Evolutionary conservation across 1,284 basidiomycete genomes (phyloP).

Genomic region (Sporisorium scitamineum): DNA sequence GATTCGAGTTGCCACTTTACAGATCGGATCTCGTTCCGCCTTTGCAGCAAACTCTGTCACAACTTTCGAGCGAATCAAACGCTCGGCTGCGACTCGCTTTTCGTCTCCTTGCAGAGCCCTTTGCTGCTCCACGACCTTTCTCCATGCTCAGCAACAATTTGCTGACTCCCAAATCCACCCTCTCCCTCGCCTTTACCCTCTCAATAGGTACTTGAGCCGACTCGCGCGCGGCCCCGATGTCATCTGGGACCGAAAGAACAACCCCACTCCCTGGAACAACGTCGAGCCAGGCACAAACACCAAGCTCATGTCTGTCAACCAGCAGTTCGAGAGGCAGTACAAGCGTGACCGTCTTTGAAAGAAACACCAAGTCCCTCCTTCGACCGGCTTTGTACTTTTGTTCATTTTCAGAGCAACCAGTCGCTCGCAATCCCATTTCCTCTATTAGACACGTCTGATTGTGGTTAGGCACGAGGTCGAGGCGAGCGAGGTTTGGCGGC

Average conservation of each 20-base stretch:
- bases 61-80: too few species aligned
- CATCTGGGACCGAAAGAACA: slow-evolving; percentile 68
- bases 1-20: not conserved
- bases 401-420: too few species aligned
- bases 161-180: too few species aligned
- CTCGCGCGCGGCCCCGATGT: slow-evolving; percentile 64
- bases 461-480: too few species aligned
- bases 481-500: too few species aligned
- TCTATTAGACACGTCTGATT: not conserved
- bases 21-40: not conserved
- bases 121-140: too few species aligned
- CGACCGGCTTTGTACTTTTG: not conserved
- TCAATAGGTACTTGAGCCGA: slow-evolving; percentile 56
- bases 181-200: not conserved
- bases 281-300: slow-evolving; percentile 63
- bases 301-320: slow-evolving; percentile 63
- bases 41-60: too few species aligned
- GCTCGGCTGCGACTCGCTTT: too few species aligned
- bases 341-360: slow-evolving; percentile 63
- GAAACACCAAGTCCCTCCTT: not conserved
- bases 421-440: not conserved
- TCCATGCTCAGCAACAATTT: too few species aligned
- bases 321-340: slow-evolving; percentile 61
- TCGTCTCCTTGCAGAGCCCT: not conserved
- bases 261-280: slow-evolving; percentile 67